Base-by-base conservation (phyloP, 2,329 filamentous ascomycete genomes). In the Cryoendolithus antarcticus region DNA sequence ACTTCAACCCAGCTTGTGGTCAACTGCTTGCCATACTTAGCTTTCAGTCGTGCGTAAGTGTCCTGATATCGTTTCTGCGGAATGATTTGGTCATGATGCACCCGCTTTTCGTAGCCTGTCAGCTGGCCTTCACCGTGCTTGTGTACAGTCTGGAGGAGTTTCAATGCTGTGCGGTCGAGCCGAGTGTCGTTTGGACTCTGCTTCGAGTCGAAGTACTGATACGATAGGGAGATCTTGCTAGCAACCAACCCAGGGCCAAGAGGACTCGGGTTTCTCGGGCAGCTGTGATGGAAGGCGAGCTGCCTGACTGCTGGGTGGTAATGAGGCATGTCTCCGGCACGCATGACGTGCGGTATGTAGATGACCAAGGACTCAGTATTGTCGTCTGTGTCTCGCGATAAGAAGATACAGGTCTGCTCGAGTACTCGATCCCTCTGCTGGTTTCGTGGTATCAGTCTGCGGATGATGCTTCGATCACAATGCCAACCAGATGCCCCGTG, bases 361-460 rank as follows among this genome's bases (percentile, higher is more conserved):
- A 93, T 60, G 10, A 93, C 75, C 38, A 89, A 62, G 27, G 69
- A 72, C 24, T 63, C 61, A 31, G 63, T 56, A 2, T 40, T 34
- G 2, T 53, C 50, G 19, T 55, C 52, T 13, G 61, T 53, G 51
- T 28, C 4, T 57, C 54, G 29, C 30, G 48, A 53, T 52, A 57
- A 85, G 45, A 88, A 72, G 40, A 84, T 71, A 58, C 86, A 93
- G 2, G 86, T 93, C 60, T 96, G 89, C 42, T 86, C 72, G 46
- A 95, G 61, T 2, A 80, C 69, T 12, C 68, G 65, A 59, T 96
- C 89, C 21, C 89, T 65, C 39, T 78, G 70, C 2, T 78, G 75
- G 58, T 94, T 94, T 37, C 89, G 71, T 3, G 89, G 89, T 34
- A 95, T 78, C 51, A 95, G 65, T 44, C 71, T 80, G 43, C 88